phyloP scores from a whole-genome alignment of 2,329 filamentous ascomycete genomes.

The Stagonosporopsis cucurbitacearum region DNA sequence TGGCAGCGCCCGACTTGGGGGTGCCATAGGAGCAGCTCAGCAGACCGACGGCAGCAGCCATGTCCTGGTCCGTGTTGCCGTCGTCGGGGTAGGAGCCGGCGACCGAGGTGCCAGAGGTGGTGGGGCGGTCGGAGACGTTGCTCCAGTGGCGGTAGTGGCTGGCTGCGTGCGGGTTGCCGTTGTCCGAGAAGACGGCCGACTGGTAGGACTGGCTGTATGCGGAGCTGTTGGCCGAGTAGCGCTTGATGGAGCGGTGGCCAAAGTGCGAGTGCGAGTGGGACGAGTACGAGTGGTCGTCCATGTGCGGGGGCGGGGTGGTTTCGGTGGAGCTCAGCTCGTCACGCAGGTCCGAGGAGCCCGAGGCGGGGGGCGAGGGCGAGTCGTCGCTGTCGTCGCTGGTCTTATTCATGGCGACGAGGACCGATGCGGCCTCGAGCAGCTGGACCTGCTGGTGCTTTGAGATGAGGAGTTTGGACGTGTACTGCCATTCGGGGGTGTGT shows the following conservation, averaged over 20 bases:
- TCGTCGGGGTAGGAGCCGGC: slow-evolving; percentile 73
- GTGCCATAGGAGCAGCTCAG: slow-evolving; percentile 92
- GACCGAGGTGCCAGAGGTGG: slow-evolving; percentile 68
- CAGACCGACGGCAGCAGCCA: slow-evolving; percentile 88
- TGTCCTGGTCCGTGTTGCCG: slow-evolving; percentile 73
- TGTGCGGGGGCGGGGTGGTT: slow-evolving; percentile 86
- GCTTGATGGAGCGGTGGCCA: slow-evolving; percentile 48
- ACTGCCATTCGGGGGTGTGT: slow-evolving; percentile 97
- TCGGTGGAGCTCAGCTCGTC: slow-evolving; percentile 85
- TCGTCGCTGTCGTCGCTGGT: slow-evolving; percentile 72
- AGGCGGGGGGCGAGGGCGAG: slow-evolving; percentile 84
- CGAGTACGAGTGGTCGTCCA: slow-evolving; percentile 64
- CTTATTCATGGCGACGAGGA: slow-evolving; percentile 86
- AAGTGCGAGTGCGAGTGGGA: slow-evolving; percentile 46
- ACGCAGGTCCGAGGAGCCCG: slow-evolving; percentile 75
- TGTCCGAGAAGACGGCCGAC: slow-evolving; percentile 67
- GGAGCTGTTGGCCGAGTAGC: slow-evolving; percentile 57
- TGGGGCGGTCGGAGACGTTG: slow-evolving; percentile 71
- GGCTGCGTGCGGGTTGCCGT: slow-evolving; percentile 49
- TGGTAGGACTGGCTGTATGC: slow-evolving; percentile 79
- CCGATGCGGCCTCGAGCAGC: slow-evolving; percentile 94
- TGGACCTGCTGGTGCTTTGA: slow-evolving; percentile 99
- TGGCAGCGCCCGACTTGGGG: slow-evolving; percentile 68
- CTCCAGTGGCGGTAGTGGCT: slow-evolving; percentile 75
- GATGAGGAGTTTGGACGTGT: slow-evolving; percentile 95